Evolutionary conservation across 129 eudicot species (phyloP), one percentile per base, ranked within the genome.

Genomic region (Dittrichia graveolens): DNA sequence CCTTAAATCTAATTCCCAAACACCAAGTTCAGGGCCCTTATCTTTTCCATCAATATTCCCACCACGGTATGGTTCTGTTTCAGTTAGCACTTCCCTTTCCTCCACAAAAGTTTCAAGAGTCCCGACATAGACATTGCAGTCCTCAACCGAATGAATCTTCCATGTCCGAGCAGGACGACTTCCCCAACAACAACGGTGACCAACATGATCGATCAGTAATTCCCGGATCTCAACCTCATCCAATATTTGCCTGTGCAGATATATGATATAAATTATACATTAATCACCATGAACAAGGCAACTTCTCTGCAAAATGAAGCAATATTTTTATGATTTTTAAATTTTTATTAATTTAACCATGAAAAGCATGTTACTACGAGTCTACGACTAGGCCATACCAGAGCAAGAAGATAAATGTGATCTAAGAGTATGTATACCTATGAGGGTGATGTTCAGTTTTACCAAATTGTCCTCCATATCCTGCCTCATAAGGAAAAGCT

Each of bases 151-250:
- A 44, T 84, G 89, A 46, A 94, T 90, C 74, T 86, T 81, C 98
- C 98, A 94, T n/a, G 91, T 81, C 66, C 98, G 95, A 47, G 98
- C 98, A 39, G 98, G 98, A 58, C 96, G 89, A 77, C 97, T 94
- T 65, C 95, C 99, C 98, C 98, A 94, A 80, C 98, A 94, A 77
- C 97, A 94, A 58, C 93, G 95, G 79, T 94, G 98, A 60, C 98
- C 98, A 71, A 94, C 97, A 79, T 90, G 96, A 76, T 94, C 98
- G 59, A 90, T 77, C 16, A 94, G 97, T 44, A 94, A 57, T 71
- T 94, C 98, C 11, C 98, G 90, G 54, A 94, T 88, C 77, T 94
- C 98, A 37, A 90, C 91, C 80, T 94, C 98, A 77, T 94, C 98
- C 67, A 94, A 55, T 61, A 84, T 80, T 84, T 82, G 96, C 79